phyloP scores from a whole-genome alignment of 1,284 basidiomycete genomes.

The Ceratobasidium theobromae region DNA sequence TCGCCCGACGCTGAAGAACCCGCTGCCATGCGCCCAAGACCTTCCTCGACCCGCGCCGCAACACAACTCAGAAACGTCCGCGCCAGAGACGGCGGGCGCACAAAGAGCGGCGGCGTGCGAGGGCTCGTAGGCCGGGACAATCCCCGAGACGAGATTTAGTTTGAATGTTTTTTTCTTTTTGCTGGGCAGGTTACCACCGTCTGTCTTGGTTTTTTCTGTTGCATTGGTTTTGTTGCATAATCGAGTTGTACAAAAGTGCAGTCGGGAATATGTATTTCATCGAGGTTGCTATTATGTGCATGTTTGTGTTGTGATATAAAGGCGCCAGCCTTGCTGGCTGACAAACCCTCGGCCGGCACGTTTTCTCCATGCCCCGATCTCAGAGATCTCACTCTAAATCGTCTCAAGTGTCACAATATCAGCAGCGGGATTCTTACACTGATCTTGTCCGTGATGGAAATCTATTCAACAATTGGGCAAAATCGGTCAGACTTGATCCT shows the following conservation, averaged over 20 bases:
- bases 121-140: conserved; percentile 34
- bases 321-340: too few relatives aligned
- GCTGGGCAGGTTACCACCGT: conserved; percentile 1
- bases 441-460: too few relatives aligned
- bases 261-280: conserved; percentile 1
- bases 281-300: not conserved
- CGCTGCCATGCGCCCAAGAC: not conserved
- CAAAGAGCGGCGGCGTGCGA: conserved; percentile 72
- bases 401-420: too few relatives aligned
- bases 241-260: conserved; percentile 30
- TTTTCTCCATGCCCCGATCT: too few relatives aligned
- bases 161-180: conserved; percentile 2
- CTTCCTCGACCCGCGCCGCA: conserved; percentile 5
- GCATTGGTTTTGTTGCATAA: conserved; percentile 22
- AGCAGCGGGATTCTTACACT: too few relatives aligned
- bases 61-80: conserved; percentile 62
- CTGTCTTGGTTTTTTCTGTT: not conserved
- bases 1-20: conserved; percentile 15
- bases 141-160: conserved; percentile 3
- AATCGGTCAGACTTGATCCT: too few relatives aligned
- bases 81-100: conserved; percentile 73
- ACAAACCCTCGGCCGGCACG: too few relatives aligned
- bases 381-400: too few relatives aligned
- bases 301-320: too few relatives aligned
- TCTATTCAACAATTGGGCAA: too few relatives aligned